Conservation (phyloP, 208 protist genomes). For the Leishmania mexicana region DNA sequence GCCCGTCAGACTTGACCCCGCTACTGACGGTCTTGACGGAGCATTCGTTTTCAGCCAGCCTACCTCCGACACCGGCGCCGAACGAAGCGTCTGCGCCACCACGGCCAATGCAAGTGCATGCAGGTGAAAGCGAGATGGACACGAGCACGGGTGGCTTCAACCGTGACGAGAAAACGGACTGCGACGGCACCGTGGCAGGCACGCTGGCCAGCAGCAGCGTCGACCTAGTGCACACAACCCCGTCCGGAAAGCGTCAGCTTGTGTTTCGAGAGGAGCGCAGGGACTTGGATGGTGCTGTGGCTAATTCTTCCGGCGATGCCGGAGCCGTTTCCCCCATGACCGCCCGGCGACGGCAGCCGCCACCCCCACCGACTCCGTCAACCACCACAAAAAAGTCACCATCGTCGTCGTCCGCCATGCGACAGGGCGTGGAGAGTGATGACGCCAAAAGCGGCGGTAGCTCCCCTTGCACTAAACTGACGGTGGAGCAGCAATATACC, state of each 20-base stretch:
- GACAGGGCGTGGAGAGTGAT: neutral
- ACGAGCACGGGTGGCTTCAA: neutral
- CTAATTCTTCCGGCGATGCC: neutral
- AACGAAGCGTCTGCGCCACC: neutral
- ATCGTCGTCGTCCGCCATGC: conserved; percentile 12
- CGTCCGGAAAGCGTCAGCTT: neutral
- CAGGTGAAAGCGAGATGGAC: neutral
- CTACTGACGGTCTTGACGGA: neutral
- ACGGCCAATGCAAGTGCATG: neutral
- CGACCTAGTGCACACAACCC: neutral
- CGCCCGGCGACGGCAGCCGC: conserved; percentile 10
- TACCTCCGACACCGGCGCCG: neutral
- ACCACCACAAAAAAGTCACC: conserved; percentile 10
- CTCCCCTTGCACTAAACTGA: conserved; percentile 3
- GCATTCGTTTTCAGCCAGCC: neutral
- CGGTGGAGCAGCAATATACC: conserved; percentile 20
- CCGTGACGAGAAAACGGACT: neutral
- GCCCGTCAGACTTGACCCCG: neutral
- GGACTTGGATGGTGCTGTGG: neutral
- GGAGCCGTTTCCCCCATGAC: neutral
- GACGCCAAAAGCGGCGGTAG: neutral
- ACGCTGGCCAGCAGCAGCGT: neutral
- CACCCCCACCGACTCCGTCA: conserved; percentile 10
- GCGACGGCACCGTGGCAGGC: neutral
- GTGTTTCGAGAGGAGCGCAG: neutral